Evolutionary conservation across 164 flowering plant species (phyloP), one percentile per base, ranked within the genome.

Genomic region (Annona cherimola): DNA sequence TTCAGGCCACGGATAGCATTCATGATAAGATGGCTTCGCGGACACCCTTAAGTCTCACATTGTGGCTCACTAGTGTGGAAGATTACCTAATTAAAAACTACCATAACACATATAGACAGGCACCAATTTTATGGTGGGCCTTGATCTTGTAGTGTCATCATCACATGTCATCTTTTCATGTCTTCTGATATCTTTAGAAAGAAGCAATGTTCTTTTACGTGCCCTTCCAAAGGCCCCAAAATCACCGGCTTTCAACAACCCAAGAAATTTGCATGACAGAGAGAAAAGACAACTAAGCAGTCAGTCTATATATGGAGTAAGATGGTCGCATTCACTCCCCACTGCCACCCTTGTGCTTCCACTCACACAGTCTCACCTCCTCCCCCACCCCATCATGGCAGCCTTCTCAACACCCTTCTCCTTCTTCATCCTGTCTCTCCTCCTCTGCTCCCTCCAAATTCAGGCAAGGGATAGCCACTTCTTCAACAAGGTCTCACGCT

Each of bases 401-500:
- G 4, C 74, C 69, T 69, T 78, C 20, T 40, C 77, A 11, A 78
- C 78, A 63, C 76, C 16, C 78, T 67, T 75, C 81, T 43, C 63
- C 63, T 41, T 77, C 71, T 60, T 85, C 80, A 72, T 83, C 75
- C 66, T 84, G 45, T 44, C 72, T n/a, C 42, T 78, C 63, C 76
- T 83, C 79, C 54, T 79, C 46, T 76, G 67, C 81, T 72, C 79
- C 44, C n/a, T 71, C 67, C 82, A 78, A 57, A 68, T 77, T 26
- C 76, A 76, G 60, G 89, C 86, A 11, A 84, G 91, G 74, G 91
- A 87, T 5, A 80, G 83, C 88, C 77, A 83, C 46, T 83, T 82
- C 83, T 86, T 86, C 77, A 83, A 79, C 89, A 87, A 87, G 71
- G 66, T 75, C 70, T 45, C 81, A 35, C 78, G 70, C 70, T 57